Conservation (phyloP, 768 basidiomycete species). For the Amanita brunnescens region DNA sequence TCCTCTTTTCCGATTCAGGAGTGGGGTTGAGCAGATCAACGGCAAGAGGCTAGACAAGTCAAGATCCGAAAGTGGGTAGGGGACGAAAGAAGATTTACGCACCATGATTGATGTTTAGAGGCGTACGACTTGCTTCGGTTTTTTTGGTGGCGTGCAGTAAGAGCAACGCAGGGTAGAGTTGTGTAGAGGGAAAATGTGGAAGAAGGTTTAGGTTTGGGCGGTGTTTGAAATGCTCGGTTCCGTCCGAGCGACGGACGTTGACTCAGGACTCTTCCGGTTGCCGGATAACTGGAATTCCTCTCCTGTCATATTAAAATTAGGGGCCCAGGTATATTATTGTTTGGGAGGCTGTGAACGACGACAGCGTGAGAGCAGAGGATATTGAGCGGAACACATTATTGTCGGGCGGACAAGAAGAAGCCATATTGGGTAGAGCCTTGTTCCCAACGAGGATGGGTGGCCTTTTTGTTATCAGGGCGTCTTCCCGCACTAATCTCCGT, state of each 20-base stretch:
- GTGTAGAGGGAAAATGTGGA: slow-evolving; percentile 23
- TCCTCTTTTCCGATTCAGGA: slow-evolving; percentile 72
- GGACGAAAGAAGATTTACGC: slow-evolving; percentile 7
- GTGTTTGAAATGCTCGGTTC: slow-evolving; percentile 25
- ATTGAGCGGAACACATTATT: slow-evolving; percentile 1
- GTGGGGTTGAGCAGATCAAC: slow-evolving; percentile 97
- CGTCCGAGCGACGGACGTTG: slow-evolving; percentile 8
- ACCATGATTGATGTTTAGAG: slow-evolving; percentile 27
- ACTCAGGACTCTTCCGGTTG: not conserved
- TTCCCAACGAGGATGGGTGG: not conserved
- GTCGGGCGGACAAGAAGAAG: not conserved
- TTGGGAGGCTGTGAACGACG: not conserved
- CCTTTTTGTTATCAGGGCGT: slow-evolving; percentile 5
- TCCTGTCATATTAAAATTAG: not conserved
- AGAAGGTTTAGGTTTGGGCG: slow-evolving; percentile 32
- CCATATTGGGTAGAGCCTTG: slow-evolving; percentile 1
- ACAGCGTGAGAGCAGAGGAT: slow-evolving; percentile 4
- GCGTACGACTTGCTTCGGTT: slow-evolving; percentile 15
- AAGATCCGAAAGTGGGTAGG: not conserved
- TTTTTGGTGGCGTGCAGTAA: slow-evolving; percentile 22
- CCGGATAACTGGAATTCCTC: not conserved
- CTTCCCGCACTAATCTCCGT: slow-evolving; percentile 2
- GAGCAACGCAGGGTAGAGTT: slow-evolving; percentile 25
- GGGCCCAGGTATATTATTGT: not conserved
- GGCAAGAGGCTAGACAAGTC: slow-evolving; percentile 70